Conservation (phyloP, 1,284 basidiomycete genomes). For the Mycena citricolor region DNA sequence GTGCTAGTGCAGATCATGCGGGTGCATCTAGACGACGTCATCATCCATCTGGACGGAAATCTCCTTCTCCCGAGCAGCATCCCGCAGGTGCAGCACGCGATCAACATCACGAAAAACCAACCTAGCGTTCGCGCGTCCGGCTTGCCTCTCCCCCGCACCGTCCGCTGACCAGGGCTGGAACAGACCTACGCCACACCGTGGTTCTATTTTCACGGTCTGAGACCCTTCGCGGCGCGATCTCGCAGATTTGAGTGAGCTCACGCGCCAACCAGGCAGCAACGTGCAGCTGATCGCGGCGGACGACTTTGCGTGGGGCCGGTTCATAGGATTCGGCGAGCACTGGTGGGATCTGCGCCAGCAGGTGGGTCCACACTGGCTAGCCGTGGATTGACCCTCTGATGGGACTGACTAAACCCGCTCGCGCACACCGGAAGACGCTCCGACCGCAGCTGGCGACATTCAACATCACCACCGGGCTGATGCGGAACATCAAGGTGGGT, state of each 20-base stretch:
- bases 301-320: constrained; percentile 37
- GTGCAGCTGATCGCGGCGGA: constrained; percentile 38
- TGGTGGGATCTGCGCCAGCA: constrained; percentile 48
- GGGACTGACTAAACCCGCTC: neutral
- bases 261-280: constrained; percentile 28
- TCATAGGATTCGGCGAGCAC: constrained; percentile 46
- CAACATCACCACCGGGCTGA: constrained; percentile 38
- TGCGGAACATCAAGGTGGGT: constrained; percentile 14
- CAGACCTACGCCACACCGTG: constrained; percentile 44
- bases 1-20: neutral
- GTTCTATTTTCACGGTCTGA: constrained; percentile 38
- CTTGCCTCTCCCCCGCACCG: constrained; percentile 6
- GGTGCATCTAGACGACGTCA: constrained; percentile 39
- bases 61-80: constrained; percentile 45
- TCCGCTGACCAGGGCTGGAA: neutral
- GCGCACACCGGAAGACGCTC: constrained; percentile 29
- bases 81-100: constrained; percentile 38
- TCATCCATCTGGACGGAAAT: constrained; percentile 47
- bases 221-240: neutral
- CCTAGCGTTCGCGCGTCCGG: constrained; percentile 34
- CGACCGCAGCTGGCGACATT: constrained; percentile 49
- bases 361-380: constrained; percentile 24
- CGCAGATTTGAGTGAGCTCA: neutral
- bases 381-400: neutral
- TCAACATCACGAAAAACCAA: constrained; percentile 35